Conservation (phyloP, 495 filamentous ascomycete species). For the Aspergillus ostianus region DNA sequence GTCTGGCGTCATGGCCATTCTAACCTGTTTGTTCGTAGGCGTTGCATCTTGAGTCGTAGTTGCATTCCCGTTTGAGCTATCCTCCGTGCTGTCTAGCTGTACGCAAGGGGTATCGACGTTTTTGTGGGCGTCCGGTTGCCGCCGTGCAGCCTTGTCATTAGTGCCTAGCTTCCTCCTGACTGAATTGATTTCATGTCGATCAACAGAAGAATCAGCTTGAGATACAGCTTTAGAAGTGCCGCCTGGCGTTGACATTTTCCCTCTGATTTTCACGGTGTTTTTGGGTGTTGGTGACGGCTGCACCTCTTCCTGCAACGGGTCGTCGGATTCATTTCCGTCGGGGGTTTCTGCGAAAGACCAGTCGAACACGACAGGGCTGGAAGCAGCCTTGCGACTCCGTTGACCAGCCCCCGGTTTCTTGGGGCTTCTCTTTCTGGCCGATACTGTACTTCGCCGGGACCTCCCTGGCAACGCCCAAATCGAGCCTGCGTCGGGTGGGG, state of each 20-base stretch:
- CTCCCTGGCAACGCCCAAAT: conserved; percentile 37
- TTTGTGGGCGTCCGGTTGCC: neutral
- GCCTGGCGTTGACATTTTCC: conserved; percentile 9
- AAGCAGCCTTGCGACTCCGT: conserved; percentile 28
- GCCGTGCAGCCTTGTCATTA: neutral
- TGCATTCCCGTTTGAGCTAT: neutral
- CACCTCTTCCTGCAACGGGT: conserved; percentile 43
- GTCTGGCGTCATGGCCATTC: conserved; percentile 32
- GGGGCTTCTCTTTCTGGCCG: conserved; percentile 20
- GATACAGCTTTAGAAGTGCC: neutral
- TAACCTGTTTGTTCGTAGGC: conserved; percentile 17
- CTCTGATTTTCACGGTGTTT: conserved; percentile 18
- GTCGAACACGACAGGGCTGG: conserved; percentile 39
- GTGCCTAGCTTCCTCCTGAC: conserved; percentile 8
- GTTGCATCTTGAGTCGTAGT: conserved; percentile 10
- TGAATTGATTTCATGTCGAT: conserved; percentile 14
- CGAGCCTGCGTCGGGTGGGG: conserved; percentile 39
- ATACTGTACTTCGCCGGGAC: conserved; percentile 23
- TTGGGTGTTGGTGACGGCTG: conserved; percentile 36
- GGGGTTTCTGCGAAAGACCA: conserved; percentile 43
- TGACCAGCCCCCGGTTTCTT: conserved; percentile 23
- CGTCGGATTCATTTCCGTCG: conserved; percentile 46
- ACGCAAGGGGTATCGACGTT: neutral
- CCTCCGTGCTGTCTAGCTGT: conserved; percentile 2
- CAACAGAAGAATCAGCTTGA: conserved; percentile 2